Base-by-base conservation (phyloP, 2,329 filamentous ascomycete species). In the Trichophyton benhamiae region DNA sequence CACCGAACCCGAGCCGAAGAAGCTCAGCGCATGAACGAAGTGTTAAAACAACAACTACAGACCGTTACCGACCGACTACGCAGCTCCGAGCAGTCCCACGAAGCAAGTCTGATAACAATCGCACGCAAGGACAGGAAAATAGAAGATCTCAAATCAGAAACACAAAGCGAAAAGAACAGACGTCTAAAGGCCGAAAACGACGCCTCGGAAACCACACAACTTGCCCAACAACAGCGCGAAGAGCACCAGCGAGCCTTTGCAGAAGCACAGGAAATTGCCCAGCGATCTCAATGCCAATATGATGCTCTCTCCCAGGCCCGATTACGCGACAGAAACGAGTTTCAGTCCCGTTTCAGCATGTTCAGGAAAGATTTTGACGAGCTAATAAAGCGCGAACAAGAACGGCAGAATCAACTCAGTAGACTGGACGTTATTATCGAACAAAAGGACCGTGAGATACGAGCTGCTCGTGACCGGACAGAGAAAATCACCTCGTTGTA, bases 81-180 rank as follows among this genome's bases (percentile, higher is more conserved):
- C 44, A 78, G 77, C 59, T 73, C 75, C 25, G 75, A 77, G 63
- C 76, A 60, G 67, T 75, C 74, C 59, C 74, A 79, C 65, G 78
- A 80, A 62, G 74, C 76, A 33, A 77, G 77, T 63, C 69, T 76
- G 13, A 73, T 72, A 33, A 76, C 77, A n/a, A 72, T 79, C 44
- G 69, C 73, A 15, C 73, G 76, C 53, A 78, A 77, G 64, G 78
- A 80, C 63, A 71, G 76, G 46, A 78, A 78, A 64, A 74, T 79
- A 7, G 75, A 79, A 60, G 77, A 79, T 46, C 63, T 79, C 27
- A 74, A 72, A 42, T 61, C 65, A 2, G 76, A 78, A 64, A 62
- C 78, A 4, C 69, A 75, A n/a, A 68, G 65, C 27, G 77, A 80
- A 65, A 74, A 74, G 60, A 66, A 70, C 27, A 72, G 74, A 62